Conservation (phyloP, 495 filamentous ascomycete genomes). For the Xylaria venustula region DNA sequence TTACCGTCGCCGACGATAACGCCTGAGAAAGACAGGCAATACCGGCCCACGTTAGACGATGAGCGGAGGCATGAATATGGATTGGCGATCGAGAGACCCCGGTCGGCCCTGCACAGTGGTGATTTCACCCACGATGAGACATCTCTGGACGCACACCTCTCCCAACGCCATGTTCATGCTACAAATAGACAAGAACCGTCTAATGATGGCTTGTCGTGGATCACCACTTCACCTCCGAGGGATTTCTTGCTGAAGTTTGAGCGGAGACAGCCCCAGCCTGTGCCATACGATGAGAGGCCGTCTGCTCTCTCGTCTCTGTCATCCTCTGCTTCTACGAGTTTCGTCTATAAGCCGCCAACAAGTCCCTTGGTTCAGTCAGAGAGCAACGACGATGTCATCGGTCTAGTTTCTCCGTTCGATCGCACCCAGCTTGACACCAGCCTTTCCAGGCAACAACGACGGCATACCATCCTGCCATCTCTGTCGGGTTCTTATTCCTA, state of each 20-base stretch:
- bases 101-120: conserved; percentile 84
- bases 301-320: conserved; percentile 63
- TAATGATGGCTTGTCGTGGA: conserved; percentile 28
- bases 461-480: conserved; percentile 39
- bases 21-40: conserved; percentile 35
- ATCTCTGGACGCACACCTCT: conserved; percentile 9
- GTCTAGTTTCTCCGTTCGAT: conserved; percentile 54
- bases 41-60: conserved; percentile 23
- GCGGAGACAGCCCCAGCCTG: conserved; percentile 23
- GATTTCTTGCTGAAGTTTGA: conserved; percentile 40
- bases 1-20: conserved; percentile 42
- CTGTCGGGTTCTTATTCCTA: conserved; percentile 24
- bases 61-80: conserved; percentile 37
- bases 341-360: conserved; percentile 82
- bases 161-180: conserved; percentile 5
- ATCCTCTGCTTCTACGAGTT: conserved; percentile 70
- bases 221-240: conserved; percentile 48
- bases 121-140: conserved; percentile 71
- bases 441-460: conserved; percentile 29
- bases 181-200: conserved; percentile 13
- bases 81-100: conserved; percentile 73
- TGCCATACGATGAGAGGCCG: conserved; percentile 32
- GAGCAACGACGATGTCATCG: conserved; percentile 81
- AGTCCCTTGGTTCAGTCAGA: conserved; percentile 90
- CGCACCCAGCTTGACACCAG: conserved; percentile 38